Percentiles rank a stretch among this genome's conserved stretches.
phyloP scores from a whole-genome alignment of 768 basidiomycete species.

The Podaxis rugospora region DNA sequence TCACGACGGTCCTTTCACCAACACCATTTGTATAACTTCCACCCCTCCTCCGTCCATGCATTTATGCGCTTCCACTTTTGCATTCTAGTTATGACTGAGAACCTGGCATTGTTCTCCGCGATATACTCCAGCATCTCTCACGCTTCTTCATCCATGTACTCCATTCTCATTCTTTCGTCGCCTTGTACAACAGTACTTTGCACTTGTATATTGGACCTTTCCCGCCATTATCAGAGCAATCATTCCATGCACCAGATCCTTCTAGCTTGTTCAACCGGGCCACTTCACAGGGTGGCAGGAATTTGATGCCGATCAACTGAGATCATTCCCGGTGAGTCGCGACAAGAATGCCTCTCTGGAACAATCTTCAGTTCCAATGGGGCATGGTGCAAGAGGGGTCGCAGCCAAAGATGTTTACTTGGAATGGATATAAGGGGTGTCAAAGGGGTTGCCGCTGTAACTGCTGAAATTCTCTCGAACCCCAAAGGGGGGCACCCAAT shows the following conservation, averaged over 20 bases:
- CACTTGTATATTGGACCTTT: constrained; percentile 1
- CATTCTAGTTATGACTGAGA: neutral
- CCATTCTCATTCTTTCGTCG: neutral
- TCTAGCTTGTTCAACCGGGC: neutral
- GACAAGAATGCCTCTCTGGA: neutral
- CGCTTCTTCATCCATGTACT: neutral
- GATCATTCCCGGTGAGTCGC: neutral
- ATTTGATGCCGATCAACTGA: neutral
- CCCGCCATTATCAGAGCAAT: neutral
- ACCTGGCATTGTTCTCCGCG: neutral
- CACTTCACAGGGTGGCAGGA: neutral
- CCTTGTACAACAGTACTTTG: neutral
- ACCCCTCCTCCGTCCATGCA: neutral
- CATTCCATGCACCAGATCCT: neutral
- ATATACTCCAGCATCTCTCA: neutral
- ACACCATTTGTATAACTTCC: constrained; percentile 1
- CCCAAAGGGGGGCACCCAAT: neutral
- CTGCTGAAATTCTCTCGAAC: neutral
- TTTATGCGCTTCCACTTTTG: neutral
- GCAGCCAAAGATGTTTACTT: neutral
- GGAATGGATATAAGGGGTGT: neutral
- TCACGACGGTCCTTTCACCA: constrained; percentile 6
- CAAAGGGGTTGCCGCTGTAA: neutral
- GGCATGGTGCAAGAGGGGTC: neutral
- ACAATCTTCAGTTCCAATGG: neutral